A percentile compares a stretch with the other conserved stretches of the same genome.
Conservation (phyloP, 2,329 filamentous ascomycete genomes). For the Lachnellula hyalina region DNA sequence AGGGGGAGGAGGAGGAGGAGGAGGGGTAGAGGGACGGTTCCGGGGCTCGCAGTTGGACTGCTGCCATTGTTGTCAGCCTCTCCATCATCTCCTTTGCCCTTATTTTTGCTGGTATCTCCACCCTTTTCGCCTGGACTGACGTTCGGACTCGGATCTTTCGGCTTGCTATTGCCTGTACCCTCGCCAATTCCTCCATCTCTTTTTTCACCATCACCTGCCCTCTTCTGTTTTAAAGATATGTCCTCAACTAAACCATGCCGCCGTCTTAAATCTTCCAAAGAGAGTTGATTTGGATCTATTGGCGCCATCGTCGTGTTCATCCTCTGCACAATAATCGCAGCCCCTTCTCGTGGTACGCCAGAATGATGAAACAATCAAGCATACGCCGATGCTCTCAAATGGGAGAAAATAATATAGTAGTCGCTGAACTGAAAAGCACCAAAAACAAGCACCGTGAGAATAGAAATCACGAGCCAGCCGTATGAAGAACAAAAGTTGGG, state of each 20-base stretch:
- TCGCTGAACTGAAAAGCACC: slow-evolving; percentile 6
- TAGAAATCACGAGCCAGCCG: slow-evolving; percentile 30
- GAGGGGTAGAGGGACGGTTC: too few species aligned
- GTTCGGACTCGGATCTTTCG: background rate
- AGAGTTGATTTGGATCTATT: slow-evolving; percentile 17
- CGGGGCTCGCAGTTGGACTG: background rate
- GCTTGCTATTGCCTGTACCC: background rate
- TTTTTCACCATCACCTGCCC: background rate
- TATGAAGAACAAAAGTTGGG: slow-evolving; percentile 23
- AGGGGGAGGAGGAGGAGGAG: background rate
- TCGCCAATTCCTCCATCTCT: background rate
- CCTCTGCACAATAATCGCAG: slow-evolving; percentile 20
- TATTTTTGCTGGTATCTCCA: slow-evolving; percentile 2
- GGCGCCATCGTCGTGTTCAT: slow-evolving; percentile 31
- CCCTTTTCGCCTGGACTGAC: slow-evolving; percentile 1
- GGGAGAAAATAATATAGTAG: background rate
- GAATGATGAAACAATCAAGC: slow-evolving; percentile 16
- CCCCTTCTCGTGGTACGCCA: slow-evolving; percentile 21
- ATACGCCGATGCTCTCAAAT: slow-evolving; percentile 19
- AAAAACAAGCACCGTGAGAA: slow-evolving; percentile 20
- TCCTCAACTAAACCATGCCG: slow-evolving; percentile 7
- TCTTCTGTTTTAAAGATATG: slow-evolving; percentile 5
- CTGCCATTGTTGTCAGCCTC: background rate
- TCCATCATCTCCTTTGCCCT: background rate
- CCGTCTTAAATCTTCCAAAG: slow-evolving; percentile 11